A percentile compares a stretch with the other conserved stretches of the same genome.
phyloP scores from a whole-genome alignment of 106 monocot species.

The Xerophyta viscosa region DNA sequence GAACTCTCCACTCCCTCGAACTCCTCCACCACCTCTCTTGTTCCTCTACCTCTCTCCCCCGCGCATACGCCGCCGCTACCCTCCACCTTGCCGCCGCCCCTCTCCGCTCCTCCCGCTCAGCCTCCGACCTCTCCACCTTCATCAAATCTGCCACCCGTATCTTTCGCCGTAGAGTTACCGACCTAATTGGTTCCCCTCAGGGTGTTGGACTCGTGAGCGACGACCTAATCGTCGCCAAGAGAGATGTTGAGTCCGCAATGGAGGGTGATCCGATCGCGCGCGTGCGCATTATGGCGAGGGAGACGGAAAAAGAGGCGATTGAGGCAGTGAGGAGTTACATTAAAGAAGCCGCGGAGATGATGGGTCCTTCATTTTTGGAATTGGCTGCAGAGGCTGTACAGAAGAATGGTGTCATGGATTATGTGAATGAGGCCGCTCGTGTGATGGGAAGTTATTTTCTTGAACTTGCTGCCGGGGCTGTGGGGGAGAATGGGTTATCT shows the following conservation, averaged over 20 bases:
- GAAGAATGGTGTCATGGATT: background rate
- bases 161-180: conserved; percentile 21
- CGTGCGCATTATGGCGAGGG: conserved; percentile 4
- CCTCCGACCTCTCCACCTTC: background rate
- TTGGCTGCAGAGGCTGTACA: conserved; percentile 6
- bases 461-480: background rate
- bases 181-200: conserved; percentile 15
- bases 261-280: background rate
- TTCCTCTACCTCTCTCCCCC: background rate
- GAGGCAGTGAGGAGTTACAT: conserved; percentile 15
- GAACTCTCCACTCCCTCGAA: conserved; percentile 30
- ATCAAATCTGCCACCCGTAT: conserved; percentile 4
- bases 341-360: conserved; percentile 11
- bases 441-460: too few species aligned
- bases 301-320: conserved; percentile 15
- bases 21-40: conserved; percentile 25
- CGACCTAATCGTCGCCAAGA: conserved; percentile 3
- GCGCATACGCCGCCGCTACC: conserved; percentile 29
- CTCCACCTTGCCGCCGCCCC: conserved; percentile 11
- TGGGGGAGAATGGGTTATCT: background rate
- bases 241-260: conserved; percentile 16
- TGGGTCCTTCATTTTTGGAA: conserved; percentile 46
- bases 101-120: conserved; percentile 1
- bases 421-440: background rate
- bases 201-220: conserved; percentile 1